phyloP scores from a whole-genome alignment of 1,139 yeast species.

The Arxiozyma slooffiae region DNA sequence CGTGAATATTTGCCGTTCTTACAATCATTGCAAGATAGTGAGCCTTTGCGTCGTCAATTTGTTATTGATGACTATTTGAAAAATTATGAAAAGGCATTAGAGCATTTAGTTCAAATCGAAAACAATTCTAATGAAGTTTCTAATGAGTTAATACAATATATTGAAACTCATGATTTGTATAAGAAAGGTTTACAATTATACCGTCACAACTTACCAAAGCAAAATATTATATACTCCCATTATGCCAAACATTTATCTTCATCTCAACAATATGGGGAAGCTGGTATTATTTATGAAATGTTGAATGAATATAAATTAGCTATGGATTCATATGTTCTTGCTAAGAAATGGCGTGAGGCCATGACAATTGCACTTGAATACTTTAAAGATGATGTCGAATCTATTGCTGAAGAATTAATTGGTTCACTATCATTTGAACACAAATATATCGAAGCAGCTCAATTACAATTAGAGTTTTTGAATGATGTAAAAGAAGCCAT shows the following conservation, averaged over 20 bases:
- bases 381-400: conserved; percentile 33
- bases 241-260: conserved; percentile 57
- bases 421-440: conserved; percentile 57
- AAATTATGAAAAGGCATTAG: conserved; percentile 57
- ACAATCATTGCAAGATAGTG: conserved; percentile 63
- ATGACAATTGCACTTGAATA: conserved; percentile 44
- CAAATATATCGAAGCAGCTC: conserved; percentile 75
- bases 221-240: conserved; percentile 43
- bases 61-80: conserved; percentile 73
- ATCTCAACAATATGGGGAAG: conserved; percentile 51
- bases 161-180: conserved; percentile 65
- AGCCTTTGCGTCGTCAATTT: conserved; percentile 58
- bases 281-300: conserved; percentile 71
- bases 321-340: conserved; percentile 54
- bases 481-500: conserved; percentile 55
- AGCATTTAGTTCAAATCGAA: conserved; percentile 49
- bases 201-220: conserved; percentile 48
- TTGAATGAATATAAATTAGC: conserved; percentile 52
- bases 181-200: conserved; percentile 56
- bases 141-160: conserved; percentile 59
- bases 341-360: conserved; percentile 82
- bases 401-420: conserved; percentile 51
- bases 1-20: conserved; percentile 91
- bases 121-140: conserved; percentile 34
- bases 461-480: conserved; percentile 56